Evolutionary conservation across 306 rosid genomes (phyloP), one percentile per base, ranked within the genome.

Genomic region (Quercus variabilis): DNA sequence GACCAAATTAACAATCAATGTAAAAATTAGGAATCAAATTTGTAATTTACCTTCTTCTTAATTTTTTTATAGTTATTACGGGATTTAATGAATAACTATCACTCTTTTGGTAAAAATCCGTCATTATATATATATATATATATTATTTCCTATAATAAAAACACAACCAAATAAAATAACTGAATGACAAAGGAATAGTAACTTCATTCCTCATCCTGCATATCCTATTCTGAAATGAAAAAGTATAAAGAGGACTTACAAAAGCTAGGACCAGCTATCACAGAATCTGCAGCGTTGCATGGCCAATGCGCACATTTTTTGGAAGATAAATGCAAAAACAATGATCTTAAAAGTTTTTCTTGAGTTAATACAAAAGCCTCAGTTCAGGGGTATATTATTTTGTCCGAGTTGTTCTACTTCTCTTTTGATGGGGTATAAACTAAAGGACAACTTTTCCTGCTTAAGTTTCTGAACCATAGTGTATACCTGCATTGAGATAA

Each of bases 391-490:
- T 67, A 67, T 31, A 20, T 55, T 78, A 57, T 38, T 75, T 83
- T 85, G 78, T 81, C 81, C 55, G 38, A 30, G 84, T 26, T 1
- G 73, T 80, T 81, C 85, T 84, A 57, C 5, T 87, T 80, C 88
- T 82, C 81, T 80, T 79, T 86, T 71, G 91, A 38, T 7, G 85
- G 88, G 26, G 33, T 74, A 3, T 26, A 59, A 55, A 69, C 59
- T 73, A 35, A 65, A 65, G 69, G 89, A 63, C 77, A 55, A 14
- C 64, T 41, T 79, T 74, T 82, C 86, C 90, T 79, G 88, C 94
- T 87, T 89, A 72, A 89, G 88, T 79, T 92, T 92, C 75, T 89
- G 78, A 86, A 91, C 90, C 97, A 90, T 87, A 67, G 76, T 78
- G 85, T 89, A 86, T 20, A 87, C 94, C 98, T 94, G 94, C 83